Base-by-base conservation (phyloP, 305 asterid genomes). In the Fraxinus greggii region DNA sequence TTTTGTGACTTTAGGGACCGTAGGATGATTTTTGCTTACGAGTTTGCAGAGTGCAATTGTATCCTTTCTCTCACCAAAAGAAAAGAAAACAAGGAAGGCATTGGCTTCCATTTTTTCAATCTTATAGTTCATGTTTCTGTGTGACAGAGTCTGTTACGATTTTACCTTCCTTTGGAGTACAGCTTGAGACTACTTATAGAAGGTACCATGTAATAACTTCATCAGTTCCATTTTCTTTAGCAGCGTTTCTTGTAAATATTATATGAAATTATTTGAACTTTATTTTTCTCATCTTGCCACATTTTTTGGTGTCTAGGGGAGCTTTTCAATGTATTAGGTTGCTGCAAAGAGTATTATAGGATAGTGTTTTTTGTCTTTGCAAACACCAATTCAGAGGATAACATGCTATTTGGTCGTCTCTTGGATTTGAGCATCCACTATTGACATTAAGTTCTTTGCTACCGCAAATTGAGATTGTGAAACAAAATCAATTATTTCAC, bases 141-240 rank as follows among this genome's bases (percentile, higher is more conserved):
- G 80, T 82, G 70, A 75, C 97, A 93, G 99, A 91, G 87, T 89
- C 97, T 40, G 94, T 91, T 79, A 86, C 91, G 36, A 92, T 94
- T 82, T 89, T 95, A 59, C 97, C 97, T 67, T 92, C 92, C 61
- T 91, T 95, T 79, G 97, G 99, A 17, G 89, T 95, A 88, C 98
- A 95, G 90, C 98, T 95, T 79, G 97, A 94, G 89, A 92, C 97
- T 83, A 87, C 86, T 33, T 93, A 89, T 85, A 83, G 88, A 90
- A 94, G 98, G 98, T 95, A 87, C 29, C 3, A 7, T 59, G 12
- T 59, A 59, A 59, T 59, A 59, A 59, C 15, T 19, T 59, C 29
- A 86, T 80, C 69, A 67, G 29, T 78, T 82, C 5, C 9, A 8
- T 15, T 36, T 38, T 9, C 29, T 24, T 51, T 75, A 8, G 10